phyloP scores from a whole-genome alignment of 352 stramenopile species.

The Pythium monospermum region DNA sequence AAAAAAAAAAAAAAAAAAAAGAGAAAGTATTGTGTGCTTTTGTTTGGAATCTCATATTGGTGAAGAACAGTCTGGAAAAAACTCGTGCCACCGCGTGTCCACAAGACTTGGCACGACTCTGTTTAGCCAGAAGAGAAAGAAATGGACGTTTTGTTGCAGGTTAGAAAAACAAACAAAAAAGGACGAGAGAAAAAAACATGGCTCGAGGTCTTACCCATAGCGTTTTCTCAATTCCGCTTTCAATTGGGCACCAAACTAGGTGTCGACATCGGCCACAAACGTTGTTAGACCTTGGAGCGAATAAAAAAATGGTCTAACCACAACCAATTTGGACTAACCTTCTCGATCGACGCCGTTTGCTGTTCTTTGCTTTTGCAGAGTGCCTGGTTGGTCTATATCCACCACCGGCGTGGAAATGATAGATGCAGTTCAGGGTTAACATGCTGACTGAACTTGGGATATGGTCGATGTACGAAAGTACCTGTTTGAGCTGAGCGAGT shows the following conservation, averaged over 20 bases:
- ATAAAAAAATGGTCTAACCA: too few species aligned
- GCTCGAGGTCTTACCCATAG: too few species aligned
- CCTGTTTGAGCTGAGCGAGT: slow-evolving; percentile 22
- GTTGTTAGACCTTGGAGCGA: background rate
- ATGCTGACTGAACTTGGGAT: too few species aligned
- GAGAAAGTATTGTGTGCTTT: background rate
- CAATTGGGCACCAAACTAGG: slow-evolving; percentile 46
- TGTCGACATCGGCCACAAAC: background rate
- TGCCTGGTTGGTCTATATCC: slow-evolving; percentile 18
- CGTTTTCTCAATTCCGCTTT: slow-evolving; percentile 46
- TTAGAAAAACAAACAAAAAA: too few species aligned
- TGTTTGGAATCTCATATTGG: slow-evolving; percentile 8
- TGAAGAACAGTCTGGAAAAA: slow-evolving; percentile 30
- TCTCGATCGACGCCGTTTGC: slow-evolving; percentile 31
- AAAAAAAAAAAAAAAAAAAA: slow-evolving; percentile 18
- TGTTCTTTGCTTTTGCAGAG: slow-evolving; percentile 16
- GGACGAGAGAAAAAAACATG: slow-evolving; percentile 10
- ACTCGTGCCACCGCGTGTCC: slow-evolving; percentile 45
- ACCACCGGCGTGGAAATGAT: too few species aligned
- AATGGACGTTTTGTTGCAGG: too few species aligned
- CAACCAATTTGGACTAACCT: slow-evolving; percentile 17
- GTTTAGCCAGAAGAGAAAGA: background rate
- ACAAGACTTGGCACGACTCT: slow-evolving; percentile 50
- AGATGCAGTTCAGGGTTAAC: too few species aligned
- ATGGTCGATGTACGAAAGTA: too few species aligned